Conservation (phyloP, 1,284 basidiomycete genomes). For the Malassezia brasiliensis region DNA sequence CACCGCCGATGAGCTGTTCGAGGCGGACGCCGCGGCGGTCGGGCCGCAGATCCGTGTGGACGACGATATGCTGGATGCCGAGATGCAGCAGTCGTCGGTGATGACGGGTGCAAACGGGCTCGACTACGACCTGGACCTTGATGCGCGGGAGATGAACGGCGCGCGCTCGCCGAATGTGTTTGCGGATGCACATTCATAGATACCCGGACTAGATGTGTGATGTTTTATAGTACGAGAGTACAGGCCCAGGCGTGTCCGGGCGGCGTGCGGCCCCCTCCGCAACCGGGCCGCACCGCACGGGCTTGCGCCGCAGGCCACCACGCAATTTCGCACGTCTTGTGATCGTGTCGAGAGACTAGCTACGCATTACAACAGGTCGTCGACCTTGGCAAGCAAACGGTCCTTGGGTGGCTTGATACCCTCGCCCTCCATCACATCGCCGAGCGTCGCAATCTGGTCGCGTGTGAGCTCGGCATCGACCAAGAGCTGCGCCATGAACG, state of each 20-base stretch:
- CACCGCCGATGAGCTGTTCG: slow-evolving; percentile 4
- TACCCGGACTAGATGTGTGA: background rate
- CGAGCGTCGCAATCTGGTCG: slow-evolving; percentile 39
- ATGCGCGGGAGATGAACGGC: slow-evolving; percentile 4
- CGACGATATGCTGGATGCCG: slow-evolving; percentile 8
- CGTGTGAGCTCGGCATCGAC: slow-evolving; percentile 27
- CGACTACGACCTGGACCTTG: background rate
- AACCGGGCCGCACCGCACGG: background rate
- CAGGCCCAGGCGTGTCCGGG: too few species aligned
- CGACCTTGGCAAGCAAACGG: slow-evolving; percentile 44
- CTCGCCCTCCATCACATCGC: slow-evolving; percentile 40
- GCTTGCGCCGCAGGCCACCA: background rate
- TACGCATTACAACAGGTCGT: slow-evolving; percentile 11
- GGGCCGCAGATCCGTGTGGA: background rate
- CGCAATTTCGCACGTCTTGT: background rate
- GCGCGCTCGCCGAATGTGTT: background rate
- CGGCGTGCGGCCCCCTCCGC: too few species aligned
- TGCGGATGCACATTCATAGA: background rate
- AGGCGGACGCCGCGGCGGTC: background rate
- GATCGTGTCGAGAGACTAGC: background rate
- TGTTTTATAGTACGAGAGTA: background rate
- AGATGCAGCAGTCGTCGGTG: slow-evolving; percentile 2
- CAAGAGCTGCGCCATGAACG: slow-evolving; percentile 57
- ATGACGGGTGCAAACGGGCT: background rate
- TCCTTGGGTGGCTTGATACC: slow-evolving; percentile 43